Evolutionary conservation across 306 rosid genomes (phyloP), one percentile per base, ranked within the genome.

Genomic region (Adenanthera pavonina): DNA sequence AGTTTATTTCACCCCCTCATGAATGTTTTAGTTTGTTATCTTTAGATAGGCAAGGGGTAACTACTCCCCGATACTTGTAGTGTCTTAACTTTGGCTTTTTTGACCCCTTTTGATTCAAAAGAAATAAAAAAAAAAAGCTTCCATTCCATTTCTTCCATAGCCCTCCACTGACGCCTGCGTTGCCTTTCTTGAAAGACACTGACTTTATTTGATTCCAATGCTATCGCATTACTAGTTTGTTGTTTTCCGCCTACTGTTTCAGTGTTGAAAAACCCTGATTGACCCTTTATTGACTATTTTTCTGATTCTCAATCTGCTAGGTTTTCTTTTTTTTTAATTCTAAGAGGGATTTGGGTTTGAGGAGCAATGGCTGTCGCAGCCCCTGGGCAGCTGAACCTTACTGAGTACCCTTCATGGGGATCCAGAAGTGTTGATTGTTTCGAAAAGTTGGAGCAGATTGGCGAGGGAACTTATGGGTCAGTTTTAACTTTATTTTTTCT

Each of bases 391-490:
- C 91, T 95, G 35, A 92, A 89, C 78, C 84, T 90, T 8, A 84
- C 69, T 30, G 97, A 91, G 83, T 87, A 89, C 15, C 95, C 98
- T 65, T 83, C 95, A 0, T 91, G 97, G 95, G 98, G 98, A 25
- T 94, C 98, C 74, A 87, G 98, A 85, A 89, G 98, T 70, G 97
- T 92, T 38, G 98, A 95, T 80, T 95, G 98, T 88, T 95, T 95
- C 66, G 97, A 95, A 74, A 95, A 91, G 74, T 85, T 95, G 90
- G 98, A 95, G 73, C 98, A 95, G 84, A 95, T 95, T 78, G 98
- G 98, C 71, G 98, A 95, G 87, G 98, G 98, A 40, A 95, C 98
- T 65, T 95, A 95, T 79, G 98, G 98, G 97, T 94, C 7, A 30
- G 87, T 74, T 17, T 19, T 60, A 48, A 48, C 25, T 2, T 48